phyloP scores from a whole-genome alignment of 73 alveolate genomes.

The Tetrahymena thermophila region DNA sequence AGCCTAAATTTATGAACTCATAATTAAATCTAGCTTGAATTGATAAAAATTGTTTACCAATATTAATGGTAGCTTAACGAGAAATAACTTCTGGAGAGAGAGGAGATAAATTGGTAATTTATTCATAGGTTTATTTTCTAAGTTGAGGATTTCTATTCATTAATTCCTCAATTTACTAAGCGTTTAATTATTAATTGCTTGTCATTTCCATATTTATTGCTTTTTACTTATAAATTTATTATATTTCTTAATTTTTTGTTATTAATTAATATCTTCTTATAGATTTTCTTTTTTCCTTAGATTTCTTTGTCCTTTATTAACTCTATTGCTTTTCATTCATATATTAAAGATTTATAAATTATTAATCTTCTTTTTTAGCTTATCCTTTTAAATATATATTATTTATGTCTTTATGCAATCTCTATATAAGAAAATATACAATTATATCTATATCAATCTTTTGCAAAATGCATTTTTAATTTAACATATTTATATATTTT shows the following conservation, averaged over 20 bases:
- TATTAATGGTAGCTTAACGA: constrained; percentile 41
- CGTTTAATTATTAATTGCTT: constrained; percentile 2
- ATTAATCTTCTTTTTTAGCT: not conserved
- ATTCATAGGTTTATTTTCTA: constrained; percentile 17
- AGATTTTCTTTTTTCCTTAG: not conserved
- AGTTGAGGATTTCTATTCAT: constrained; percentile 30
- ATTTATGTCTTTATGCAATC: not conserved
- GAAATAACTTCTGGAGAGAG: constrained; percentile 37
- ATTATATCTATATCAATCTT: not conserved
- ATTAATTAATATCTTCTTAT: not conserved
- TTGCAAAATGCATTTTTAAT: not conserved
- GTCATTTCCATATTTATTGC: not conserved
- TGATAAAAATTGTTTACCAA: not conserved
- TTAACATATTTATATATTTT: too few relatives aligned
- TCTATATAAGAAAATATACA: not conserved
- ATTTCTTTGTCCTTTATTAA: not conserved
- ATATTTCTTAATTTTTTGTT: not conserved
- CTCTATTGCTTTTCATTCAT: not conserved
- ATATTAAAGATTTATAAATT: not conserved
- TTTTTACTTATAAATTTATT: not conserved
- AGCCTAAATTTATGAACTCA: not conserved
- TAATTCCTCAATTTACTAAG: constrained; percentile 20
- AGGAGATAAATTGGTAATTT: constrained; percentile 29
- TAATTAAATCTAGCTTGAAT: not conserved
- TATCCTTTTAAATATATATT: not conserved